Evolutionary conservation across 495 filamentous ascomycete species (phyloP), one percentile per base, ranked within the genome.

Genomic region (Hypoxylon cercidicola): DNA sequence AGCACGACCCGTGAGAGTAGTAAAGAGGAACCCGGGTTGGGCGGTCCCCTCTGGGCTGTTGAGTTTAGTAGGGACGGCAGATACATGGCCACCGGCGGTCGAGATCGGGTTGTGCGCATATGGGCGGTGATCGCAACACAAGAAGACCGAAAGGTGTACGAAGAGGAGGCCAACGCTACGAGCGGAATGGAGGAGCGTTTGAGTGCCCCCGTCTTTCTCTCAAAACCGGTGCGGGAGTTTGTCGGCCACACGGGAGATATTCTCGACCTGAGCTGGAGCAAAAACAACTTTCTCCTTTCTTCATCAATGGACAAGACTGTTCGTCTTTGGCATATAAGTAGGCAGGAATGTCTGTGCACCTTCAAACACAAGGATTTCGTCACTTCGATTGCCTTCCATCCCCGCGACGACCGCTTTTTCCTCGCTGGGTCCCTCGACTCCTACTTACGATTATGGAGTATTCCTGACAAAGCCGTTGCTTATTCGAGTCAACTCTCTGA

Each of bases 281-380:
- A 99, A 84, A 99, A 99, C 71, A 97, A 96, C 67, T 99, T 99
- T 66, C 80, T 99, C 50, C 84, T 99, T 25, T 97, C 94, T 23
- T 97, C 93, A 0, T 97, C 93, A 0, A 98, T 97, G 92, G 95
- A 99, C 75, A 97, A 97, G 77, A 98, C 95, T 2, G 96, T 99
- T 20, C 85, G 93, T 13, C 78, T 99, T 48, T 99, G 95, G 95
- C 95, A 98, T 77, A 81, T 94, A 39, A 93, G 86, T 72, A 82
- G 94, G 45, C 72, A 82, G 2, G 93, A 98, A 73, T 97, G 93
- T 70, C 83, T 99, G 4, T 97, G 93, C 73, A 93, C 91, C 30
- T 99, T 99, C 75, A 93, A 95, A 72, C 95, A 99, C 74, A 93
- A 88, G 66, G 95, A 99, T 73, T 96, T 97, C 70, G 93, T 98